Conservation (phyloP, 306 rosid species). For the Quercus parvula region DNA sequence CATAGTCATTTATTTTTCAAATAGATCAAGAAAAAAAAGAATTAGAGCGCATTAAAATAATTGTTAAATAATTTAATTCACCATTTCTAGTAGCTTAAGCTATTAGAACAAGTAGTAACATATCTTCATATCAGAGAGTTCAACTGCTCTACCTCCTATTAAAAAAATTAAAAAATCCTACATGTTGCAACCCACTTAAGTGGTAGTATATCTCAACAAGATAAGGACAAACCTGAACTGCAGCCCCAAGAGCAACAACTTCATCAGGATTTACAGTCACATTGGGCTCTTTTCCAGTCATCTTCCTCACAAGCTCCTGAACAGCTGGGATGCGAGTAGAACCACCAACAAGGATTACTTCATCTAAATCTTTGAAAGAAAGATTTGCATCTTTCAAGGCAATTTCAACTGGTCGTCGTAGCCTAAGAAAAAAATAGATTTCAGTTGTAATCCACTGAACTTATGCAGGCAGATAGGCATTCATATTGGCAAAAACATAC, state of each 20-base stretch:
- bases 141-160: too few species aligned
- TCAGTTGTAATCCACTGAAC: background rate
- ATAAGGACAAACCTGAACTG: slow-evolving; percentile 62
- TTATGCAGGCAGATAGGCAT: background rate
- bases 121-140: too few species aligned
- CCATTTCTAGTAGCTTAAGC: too few species aligned
- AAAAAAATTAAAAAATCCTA: too few species aligned
- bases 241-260: slow-evolving; percentile 98
- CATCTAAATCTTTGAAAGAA: too few species aligned
- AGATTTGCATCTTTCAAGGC: slow-evolving; percentile 45
- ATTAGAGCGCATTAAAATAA: too few species aligned
- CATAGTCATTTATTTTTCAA: too few species aligned
- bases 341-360: slow-evolving; percentile 21
- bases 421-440: slow-evolving; percentile 35
- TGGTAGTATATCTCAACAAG: background rate
- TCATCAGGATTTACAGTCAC: slow-evolving; percentile 91
- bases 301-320: slow-evolving; percentile 81
- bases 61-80: too few species aligned
- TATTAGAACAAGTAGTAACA: too few species aligned
- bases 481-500: background rate
- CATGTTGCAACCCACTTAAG: too few species aligned
- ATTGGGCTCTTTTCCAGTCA: slow-evolving; percentile 87
- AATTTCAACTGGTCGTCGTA: slow-evolving; percentile 72
- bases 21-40: slow-evolving; percentile 30
- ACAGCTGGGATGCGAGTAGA: slow-evolving; percentile 89